phyloP scores from a whole-genome alignment of 2,329 filamentous ascomycete species.

The Basipetospora chlamydospora region DNA sequence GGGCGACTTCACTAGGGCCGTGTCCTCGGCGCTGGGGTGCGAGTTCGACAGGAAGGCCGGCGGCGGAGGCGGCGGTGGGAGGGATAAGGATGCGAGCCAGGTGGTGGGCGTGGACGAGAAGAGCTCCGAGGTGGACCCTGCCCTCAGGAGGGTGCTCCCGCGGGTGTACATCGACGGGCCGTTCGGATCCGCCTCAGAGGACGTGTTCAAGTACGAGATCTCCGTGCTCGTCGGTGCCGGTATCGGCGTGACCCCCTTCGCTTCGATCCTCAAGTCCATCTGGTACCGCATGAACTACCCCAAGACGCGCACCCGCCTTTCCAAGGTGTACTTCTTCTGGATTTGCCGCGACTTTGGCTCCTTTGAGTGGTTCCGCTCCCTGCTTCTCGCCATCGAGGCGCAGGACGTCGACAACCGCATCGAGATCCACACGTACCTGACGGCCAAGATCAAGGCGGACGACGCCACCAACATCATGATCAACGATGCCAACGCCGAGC shows the following conservation, averaged over 20 bases:
- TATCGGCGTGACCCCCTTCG: constrained; percentile 78
- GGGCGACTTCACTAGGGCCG: constrained; percentile 63
- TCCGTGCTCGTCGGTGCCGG: constrained; percentile 67
- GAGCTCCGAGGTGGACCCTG: constrained; percentile 49
- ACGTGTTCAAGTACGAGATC: constrained; percentile 80
- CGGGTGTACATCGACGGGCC: constrained; percentile 74
- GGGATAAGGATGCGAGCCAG: constrained; percentile 40
- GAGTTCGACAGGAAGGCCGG: constrained; percentile 42
- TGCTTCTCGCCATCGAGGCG: constrained; percentile 72
- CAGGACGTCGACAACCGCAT: constrained; percentile 74
- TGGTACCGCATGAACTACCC: constrained; percentile 91
- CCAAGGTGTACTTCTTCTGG: constrained; percentile 91
- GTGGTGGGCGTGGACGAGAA: constrained; percentile 54
- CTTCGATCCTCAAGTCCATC: constrained; percentile 77
- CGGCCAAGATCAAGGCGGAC: constrained; percentile 72
- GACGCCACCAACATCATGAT: constrained; percentile 89
- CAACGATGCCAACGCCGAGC: constrained; percentile 73
- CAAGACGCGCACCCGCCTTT: constrained; percentile 60
- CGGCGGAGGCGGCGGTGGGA: too few species aligned
- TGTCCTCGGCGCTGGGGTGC: constrained; percentile 61
- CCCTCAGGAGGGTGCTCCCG: constrained; percentile 58
- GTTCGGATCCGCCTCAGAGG: constrained; percentile 74
- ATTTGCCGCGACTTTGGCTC: constrained; percentile 77
- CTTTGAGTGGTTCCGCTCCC: constrained; percentile 79
- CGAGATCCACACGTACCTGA: constrained; percentile 81